Evolutionary conservation across 192 early-diverging fungal species (phyloP).

Genomic region (Coemansia aciculifera): DNA sequence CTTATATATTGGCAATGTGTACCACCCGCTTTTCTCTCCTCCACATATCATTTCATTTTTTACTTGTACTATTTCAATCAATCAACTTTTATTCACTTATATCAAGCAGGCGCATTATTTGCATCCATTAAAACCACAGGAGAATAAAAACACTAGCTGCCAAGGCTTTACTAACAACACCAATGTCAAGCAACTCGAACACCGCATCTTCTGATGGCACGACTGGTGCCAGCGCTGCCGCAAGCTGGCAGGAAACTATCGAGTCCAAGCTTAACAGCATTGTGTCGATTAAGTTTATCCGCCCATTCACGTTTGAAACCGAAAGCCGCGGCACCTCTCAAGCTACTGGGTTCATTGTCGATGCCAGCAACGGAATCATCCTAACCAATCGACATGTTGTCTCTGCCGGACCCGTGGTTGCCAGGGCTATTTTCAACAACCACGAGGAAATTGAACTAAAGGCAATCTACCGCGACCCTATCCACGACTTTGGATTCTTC

Average conservation of each 20-base stretch:
- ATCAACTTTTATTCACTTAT: background rate
- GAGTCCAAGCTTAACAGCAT: constrained; percentile 40
- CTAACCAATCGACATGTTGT: constrained; percentile 81
- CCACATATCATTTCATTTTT: background rate
- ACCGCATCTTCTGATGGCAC: background rate
- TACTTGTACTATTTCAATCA: background rate
- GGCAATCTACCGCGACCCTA: constrained; percentile 76
- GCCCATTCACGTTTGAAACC: constrained; percentile 42
- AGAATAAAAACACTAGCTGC: background rate
- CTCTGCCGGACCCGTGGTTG: constrained; percentile 69
- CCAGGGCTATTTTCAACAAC: constrained; percentile 72
- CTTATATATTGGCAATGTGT: background rate
- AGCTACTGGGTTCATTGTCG: constrained; percentile 78
- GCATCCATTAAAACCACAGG: background rate
- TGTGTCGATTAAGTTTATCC: constrained; percentile 42
- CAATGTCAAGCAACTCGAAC: constrained; percentile 3
- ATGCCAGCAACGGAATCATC: constrained; percentile 71
- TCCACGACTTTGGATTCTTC: constrained; percentile 85
- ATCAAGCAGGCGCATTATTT: background rate
- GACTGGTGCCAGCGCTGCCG: background rate
- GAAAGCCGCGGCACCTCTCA: constrained; percentile 16
- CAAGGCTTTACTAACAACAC: background rate
- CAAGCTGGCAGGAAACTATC: constrained; percentile 30
- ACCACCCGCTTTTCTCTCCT: background rate
- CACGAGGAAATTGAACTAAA: constrained; percentile 73